Base-by-base conservation (phyloP, 2,329 filamentous ascomycete species). In the Pyricularia sp. region DNA sequence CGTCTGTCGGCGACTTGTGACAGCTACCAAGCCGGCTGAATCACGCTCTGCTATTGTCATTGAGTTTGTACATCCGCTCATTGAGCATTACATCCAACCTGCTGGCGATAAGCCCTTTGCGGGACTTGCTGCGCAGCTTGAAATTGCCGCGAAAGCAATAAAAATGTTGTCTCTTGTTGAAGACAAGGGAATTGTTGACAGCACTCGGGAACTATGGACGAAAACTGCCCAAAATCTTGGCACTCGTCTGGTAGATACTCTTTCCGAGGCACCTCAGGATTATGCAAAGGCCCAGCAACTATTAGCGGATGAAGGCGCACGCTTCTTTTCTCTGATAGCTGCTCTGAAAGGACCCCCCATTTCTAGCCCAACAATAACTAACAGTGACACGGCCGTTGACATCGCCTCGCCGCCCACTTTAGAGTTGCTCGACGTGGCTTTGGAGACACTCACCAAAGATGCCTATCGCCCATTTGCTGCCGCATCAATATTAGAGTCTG, bases 241-340 rank as follows among this genome's bases (percentile, higher is more conserved):
- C 30, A 79, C 85, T 35, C 81, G 83, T 49, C 86, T 96, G 65
- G 87, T 86, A 64, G 84, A 84, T 6, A 96, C 91, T 0, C 81
- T 90, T 5, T 91, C 93, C 0, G 91, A 93, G 71, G 86, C 93
- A 65, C 92, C 91, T 0, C 88, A 88, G 67, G 89, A 91, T 22
- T 90, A 90, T 69, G 81, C 84, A 30, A 80, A 81, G 57, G 96
- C 91, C 0, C 91, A 96, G 72, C 81, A 84, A 63, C 78, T 79
- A 55, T 81, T 96, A 30, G 83, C 84, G 10, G 80, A 86, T 7
- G 83, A 89, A 70, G 87, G 87, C 0, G 78, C 81, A 60, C 86
- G 89, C 0, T 91, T 91, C 77, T 88, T 89, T 66, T 76, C 82
- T 1, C 75, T 91, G 10, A 79, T 78, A 0, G 79, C 79, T 1